A percentile compares a stretch with the other conserved stretches of the same genome.
Evolutionary conservation across 2,329 filamentous ascomycete genomes (phyloP).

Genomic region (Zasmidium angulare): DNA sequence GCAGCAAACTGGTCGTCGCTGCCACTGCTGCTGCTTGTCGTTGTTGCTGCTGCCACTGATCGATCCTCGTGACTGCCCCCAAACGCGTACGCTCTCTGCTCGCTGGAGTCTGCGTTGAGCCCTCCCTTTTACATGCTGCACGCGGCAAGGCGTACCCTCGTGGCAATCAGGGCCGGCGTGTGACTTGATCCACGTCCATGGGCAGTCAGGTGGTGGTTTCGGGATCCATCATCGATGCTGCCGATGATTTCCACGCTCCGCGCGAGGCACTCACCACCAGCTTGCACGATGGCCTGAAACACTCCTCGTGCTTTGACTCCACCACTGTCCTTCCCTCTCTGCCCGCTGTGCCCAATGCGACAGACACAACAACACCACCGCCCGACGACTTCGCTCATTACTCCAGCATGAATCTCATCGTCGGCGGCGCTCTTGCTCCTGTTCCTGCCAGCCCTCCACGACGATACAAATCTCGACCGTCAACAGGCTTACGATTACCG

Average conservation of each 20-base stretch:
- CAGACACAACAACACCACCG: slow-evolving; percentile 21
- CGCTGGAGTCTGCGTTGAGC: neutral
- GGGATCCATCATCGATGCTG: neutral
- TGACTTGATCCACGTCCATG: neutral
- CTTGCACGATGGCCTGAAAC: slow-evolving; percentile 8
- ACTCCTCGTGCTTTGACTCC: slow-evolving; percentile 12
- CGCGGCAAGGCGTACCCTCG: neutral
- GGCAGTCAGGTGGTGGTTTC: neutral
- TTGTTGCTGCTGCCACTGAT: neutral
- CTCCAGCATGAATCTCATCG: slow-evolving; percentile 27
- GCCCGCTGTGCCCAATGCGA: slow-evolving; percentile 19
- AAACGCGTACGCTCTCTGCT: neutral
- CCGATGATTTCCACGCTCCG: neutral
- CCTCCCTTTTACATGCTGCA: too few species aligned
- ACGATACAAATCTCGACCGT: slow-evolving; percentile 18
- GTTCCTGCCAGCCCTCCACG: slow-evolving; percentile 8
- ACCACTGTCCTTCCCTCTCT: slow-evolving; percentile 5
- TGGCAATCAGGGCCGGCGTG: neutral
- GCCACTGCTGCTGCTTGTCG: neutral
- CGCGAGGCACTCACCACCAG: neutral
- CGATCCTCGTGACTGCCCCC: neutral
- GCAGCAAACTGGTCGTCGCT: neutral
- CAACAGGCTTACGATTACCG: slow-evolving; percentile 50
- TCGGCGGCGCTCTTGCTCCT: slow-evolving; percentile 32
- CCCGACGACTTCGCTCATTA: slow-evolving; percentile 10